Base-by-base conservation (phyloP, 202 grass and related monocot species). In the Eragrostis tef region DNA sequence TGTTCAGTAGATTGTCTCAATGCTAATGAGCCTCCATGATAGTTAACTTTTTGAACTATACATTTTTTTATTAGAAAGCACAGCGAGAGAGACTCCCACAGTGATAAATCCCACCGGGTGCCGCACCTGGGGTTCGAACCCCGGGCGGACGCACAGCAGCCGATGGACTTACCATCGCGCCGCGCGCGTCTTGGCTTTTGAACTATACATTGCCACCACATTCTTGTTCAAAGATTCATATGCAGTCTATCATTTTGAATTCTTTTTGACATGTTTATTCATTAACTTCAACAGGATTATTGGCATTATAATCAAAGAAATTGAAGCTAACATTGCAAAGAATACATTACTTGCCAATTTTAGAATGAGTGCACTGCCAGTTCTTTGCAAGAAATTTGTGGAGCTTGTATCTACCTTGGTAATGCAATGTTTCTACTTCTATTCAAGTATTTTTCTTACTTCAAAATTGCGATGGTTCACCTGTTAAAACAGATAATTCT, bases 341-440 rank as follows among this genome's bases (percentile, higher is more conserved):
- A 98, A 93, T 67, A 91, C 94, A 70, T 94, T 98, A 75, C 94
- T 98, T 78, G 90, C 84, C 61, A 98, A 93, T 79, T 98, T 98
- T 84, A 92, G 92, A 84, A 94, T 94, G 94, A 93, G 86, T 24
- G 63, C 88, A 9, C 83, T 98, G 67, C 92, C 84, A 89, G 82
- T 84, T 44, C 90, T 98, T 59, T 90, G 90, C 86, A 90, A 89
- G 78, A 98, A 98, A 86, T 98, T 94, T 84, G 90, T 98, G 59
- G 88, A 94, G 86, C 92, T 98, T 92, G 86, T 98, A 25, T 83
- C 82, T 49, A 89, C 93, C 75, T 94, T 98, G 92, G 94, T 98
- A 89, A 89, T 81, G 86, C 67, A 85, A 46, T 67, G 42, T 67
- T 56, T 27, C 63, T 71, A 81, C 64, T 64, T 62, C 62, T 66